Evolutionary conservation across 2,329 filamentous ascomycete genomes (phyloP), one percentile per base, ranked within the genome.

Genomic region (Trichoderma arundinaceum): DNA sequence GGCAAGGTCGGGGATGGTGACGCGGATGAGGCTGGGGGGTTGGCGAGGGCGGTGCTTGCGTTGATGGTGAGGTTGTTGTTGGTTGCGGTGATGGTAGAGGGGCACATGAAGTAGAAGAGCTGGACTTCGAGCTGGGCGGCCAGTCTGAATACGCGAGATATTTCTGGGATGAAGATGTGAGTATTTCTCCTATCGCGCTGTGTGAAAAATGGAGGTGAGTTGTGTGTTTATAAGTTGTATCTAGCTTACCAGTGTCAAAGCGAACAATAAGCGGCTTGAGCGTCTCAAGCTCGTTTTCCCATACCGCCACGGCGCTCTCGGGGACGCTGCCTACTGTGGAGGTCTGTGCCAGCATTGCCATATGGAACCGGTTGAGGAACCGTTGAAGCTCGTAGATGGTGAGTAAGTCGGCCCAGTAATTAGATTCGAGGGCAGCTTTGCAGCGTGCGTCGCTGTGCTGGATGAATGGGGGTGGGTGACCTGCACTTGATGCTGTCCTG

Each of bases 221-320:
- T 17, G 28, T 33, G 6, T 38, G 6, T 38, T 10, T 10, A 38
- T 8, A 10, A 10, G 35, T 38, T 38, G 33, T 7, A n/a, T n/a
- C n/a, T n/a, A n/a, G n/a, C 74, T 15, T 71, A 84, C 83, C 82
- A 64, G 82, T 81, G 53, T 82, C 80, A 35, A 80, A 77, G 10
- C 78, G 79, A 39, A 79, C 78, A n/a, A 84, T 74, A 1, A 82
- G 71, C 3, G 80, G 77, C 64, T 79, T 79, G 2, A 84, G 72
- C n/a, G 78, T 77, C 59, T 82, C 80, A 69, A 84, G 82, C 67
- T 86, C 84, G 48, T 83, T 80, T 70, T 86, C 83, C 70, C 85
- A 80, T 28, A 80, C 74, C 51, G 77, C 77, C 0, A 86, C 79
- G 10, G 82, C 73, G 48, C 81, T 75, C 38, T 83, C 77, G 0